Percentiles rank a stretch among this genome's conserved stretches.
phyloP scores from a whole-genome alignment of 2,329 filamentous ascomycete species.

The Aspergillus fumigatiaffinis region DNA sequence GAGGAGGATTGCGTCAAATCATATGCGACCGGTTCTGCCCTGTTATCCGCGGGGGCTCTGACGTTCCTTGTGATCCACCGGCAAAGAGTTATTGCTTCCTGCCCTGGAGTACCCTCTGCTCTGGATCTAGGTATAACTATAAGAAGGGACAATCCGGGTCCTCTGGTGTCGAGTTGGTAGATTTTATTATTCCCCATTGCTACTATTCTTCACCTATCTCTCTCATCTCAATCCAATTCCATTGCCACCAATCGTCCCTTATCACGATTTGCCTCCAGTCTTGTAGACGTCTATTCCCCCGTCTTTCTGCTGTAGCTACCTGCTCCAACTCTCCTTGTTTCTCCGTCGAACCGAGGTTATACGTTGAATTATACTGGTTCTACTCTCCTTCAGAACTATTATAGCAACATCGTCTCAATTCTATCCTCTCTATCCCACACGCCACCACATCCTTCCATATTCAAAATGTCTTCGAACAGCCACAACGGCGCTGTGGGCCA shows the following conservation, averaged over 20 bases:
- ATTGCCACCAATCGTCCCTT: not conserved
- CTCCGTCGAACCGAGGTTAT: slow-evolving; percentile 30
- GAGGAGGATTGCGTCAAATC: not conserved
- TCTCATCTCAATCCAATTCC: not conserved
- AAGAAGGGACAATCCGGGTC: not conserved
- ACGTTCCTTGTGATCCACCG: slow-evolving; percentile 11
- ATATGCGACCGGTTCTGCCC: not conserved
- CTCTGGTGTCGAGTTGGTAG: not conserved
- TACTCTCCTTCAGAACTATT: slow-evolving; percentile 1
- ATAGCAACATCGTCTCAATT: slow-evolving; percentile 1
- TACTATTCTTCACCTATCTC: not conserved
- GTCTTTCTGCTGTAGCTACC: not conserved
- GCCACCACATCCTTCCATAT: slow-evolving; percentile 5
- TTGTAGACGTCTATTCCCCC: not conserved
- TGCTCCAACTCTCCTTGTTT: slow-evolving; percentile 12
- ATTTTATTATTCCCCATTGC: not conserved
- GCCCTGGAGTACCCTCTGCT: not conserved
- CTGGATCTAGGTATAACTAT: not conserved
- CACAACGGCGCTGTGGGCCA: slow-evolving; percentile 48
- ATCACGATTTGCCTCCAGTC: not conserved
- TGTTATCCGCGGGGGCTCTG: slow-evolving; percentile 1
- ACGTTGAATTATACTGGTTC: slow-evolving; percentile 4
- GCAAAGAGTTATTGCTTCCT: slow-evolving; percentile 1
- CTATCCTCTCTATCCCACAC: not conserved
- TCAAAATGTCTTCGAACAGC: slow-evolving; percentile 37